A percentile compares a stretch with the other conserved stretches of the same genome.
phyloP scores from a whole-genome alignment of 2,329 filamentous ascomycete species.

The Aspergillus sp. region DNA sequence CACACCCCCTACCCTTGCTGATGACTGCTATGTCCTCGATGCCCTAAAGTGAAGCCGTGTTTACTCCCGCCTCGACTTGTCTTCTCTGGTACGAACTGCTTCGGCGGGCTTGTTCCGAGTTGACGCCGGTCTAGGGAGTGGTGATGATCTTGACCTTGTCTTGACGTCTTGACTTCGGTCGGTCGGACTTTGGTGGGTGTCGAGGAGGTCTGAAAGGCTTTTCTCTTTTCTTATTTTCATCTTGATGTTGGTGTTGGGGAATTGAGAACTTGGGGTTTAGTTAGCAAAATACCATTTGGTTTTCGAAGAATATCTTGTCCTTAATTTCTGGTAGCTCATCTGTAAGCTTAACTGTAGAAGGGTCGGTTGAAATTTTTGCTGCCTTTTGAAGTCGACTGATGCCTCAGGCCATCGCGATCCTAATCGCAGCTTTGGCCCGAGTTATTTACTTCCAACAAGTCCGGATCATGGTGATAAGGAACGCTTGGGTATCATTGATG shows the following conservation, averaged over 20 bases:
- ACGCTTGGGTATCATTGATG: neutral
- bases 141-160: conserved; percentile 91
- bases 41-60: conserved; percentile 81
- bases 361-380: no score
- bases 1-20: conserved; percentile 92
- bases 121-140: conserved; percentile 71
- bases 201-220: conserved; percentile 86
- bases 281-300: neutral
- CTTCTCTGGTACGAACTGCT: conserved; percentile 16
- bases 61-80: conserved; percentile 47
- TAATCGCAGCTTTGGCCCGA: no score
- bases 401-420: no score
- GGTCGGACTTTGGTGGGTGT: conserved; percentile 72
- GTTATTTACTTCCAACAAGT: no score
- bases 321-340: no score
- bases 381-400: no score
- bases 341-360: no score
- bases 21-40: conserved; percentile 83
- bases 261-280: neutral
- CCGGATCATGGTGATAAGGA: neutral
- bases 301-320: no score
- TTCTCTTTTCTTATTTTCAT: conserved; percentile 54
- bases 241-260: conserved; percentile 29
- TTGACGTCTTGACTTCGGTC: conserved; percentile 73
- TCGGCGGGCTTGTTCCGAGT: conserved; percentile 38